Percentiles rank a stretch among this genome's conserved stretches.
These are phyloP conservation scores for Lichtheimia ornata DNA, from an alignment of 371 early-diverging fungal species.

Conservation along the genomic window DNA sequence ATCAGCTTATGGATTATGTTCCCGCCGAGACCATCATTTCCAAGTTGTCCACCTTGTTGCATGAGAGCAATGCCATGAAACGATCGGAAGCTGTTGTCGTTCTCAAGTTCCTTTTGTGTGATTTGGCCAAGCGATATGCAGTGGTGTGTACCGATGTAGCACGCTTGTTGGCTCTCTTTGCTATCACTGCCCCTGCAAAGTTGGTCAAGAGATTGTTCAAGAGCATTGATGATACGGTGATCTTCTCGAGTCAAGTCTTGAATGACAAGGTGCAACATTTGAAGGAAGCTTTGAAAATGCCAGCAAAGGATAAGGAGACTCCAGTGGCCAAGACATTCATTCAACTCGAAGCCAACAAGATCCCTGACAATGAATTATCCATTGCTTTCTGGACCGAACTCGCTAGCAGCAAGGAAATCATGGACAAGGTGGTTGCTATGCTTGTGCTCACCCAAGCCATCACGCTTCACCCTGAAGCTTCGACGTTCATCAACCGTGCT, in stretches of 20 bases:
- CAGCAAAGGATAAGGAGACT: slow-evolving; percentile 2
- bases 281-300: slow-evolving; percentile 11
- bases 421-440: slow-evolving; percentile 30
- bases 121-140: slow-evolving; percentile 28
- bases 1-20: slow-evolving; percentile 32
- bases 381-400: slow-evolving; percentile 32
- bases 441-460: slow-evolving; percentile 25
- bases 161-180: slow-evolving; percentile 31
- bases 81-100: slow-evolving; percentile 25
- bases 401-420: slow-evolving; percentile 16
- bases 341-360: slow-evolving; percentile 30
- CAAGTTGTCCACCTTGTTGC: slow-evolving; percentile 24
- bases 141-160: slow-evolving; percentile 23
- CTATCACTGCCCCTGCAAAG: slow-evolving; percentile 27
- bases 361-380: slow-evolving; percentile 12
- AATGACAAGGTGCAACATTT: slow-evolving; percentile 19
- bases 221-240: background rate
- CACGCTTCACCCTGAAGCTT: background rate
- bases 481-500: background rate
- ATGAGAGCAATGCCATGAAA: slow-evolving; percentile 28
- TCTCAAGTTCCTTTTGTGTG: slow-evolving; percentile 33
- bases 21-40: slow-evolving; percentile 38
- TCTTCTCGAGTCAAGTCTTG: slow-evolving; percentile 6
- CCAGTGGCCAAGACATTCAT: slow-evolving; percentile 28
- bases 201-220: slow-evolving; percentile 12